Base-by-base conservation (phyloP, 148 eudicot species). In the Cornus suecica region DNA sequence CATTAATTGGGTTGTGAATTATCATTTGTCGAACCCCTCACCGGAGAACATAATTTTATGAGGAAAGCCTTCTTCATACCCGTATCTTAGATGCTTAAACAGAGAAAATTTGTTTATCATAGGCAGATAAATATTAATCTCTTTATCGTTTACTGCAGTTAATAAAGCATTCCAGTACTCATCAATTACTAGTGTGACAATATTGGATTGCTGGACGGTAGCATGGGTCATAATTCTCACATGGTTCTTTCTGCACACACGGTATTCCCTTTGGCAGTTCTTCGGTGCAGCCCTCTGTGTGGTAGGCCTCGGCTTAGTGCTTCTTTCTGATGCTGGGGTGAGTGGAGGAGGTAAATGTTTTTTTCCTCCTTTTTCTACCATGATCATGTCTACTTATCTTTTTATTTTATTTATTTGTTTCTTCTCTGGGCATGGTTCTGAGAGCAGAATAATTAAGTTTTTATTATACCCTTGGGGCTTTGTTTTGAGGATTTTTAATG, bases 191-290 rank as follows among this genome's bases (percentile, higher is more conserved):
- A 90, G 96, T 69, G 97, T 92, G 72, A 87, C 96, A 3, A 72
- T 94, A 66, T 81, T 94, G 80, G 99, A 92, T 77, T 92, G 97
- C 77, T 90, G 91, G 89, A 87, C 97, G 2, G 72, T 92, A 69
- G 91, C 92, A 28, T 94, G 97, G 97, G 94, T 86, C 31, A 92
- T 94, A 48, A 66, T 90, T 70, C 88, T 94, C 66, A 94, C 99
- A 22, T 90, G 92, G 90, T 54, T 86, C 62, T 83, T 89, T 81
- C 64, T 94, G 26, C 92, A 91, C 82, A 88, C 94, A 16, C 79
- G 83, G 74, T 94, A 94, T 72, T 85, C 97, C 56, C 60, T 81
- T n/a, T 78, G 92, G 91, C 97, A 92, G 79, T 91, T 85, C 79
- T 29, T 85, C 56, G 97, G 99, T 10, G 92, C 91, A 45, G 90